Evolutionary conservation across 2,329 filamentous ascomycete species (phyloP), one percentile per base, ranked within the genome.

Genomic region (Albophoma yamanashiensis): DNA sequence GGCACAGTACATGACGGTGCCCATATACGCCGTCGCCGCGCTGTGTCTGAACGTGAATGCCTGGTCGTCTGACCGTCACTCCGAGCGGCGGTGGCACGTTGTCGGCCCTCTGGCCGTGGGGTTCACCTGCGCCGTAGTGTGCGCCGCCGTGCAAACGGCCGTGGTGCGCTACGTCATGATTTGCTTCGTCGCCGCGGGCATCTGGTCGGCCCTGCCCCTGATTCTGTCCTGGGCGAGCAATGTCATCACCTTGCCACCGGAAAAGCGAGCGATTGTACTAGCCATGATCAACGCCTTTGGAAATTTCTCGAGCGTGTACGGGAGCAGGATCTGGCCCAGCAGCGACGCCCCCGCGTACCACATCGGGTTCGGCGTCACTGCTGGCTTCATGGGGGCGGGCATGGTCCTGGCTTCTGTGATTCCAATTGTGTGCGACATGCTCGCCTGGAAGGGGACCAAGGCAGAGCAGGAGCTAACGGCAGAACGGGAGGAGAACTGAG

Each of bases 1-100:
- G 42, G 79, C 78, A 0, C 76, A 78, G 60, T 80, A 79, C 67
- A 81, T 80, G 78, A 72, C 71, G 1, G 67, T 73, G 1, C 71
- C 71, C 25, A 70, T 61, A 39, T 61, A 61, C 56, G 40, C 42
- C 15, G 50, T 61, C 20, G 59, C 59, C 3, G 50, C 56, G 11
- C 25, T 58, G 1, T 64, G 61, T 57, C 62, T 68, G 58, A 67
- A 66, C 61, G 40, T 64, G 40, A 34, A 64, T n/a, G 65, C 65
- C 15, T 67, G 66, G 66, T 60, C 57, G 15, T 67, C 66, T 17
- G 66, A 67, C 31, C 60, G 63, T 34, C 59, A 57, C 39, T 58
- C 43, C 27, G 66, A 67, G 61, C 58, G 66, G 3, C 56, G 65
- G 34, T 67, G 66, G 66, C 66, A 67, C 59, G 59, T 65, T 25